These are phyloP conservation scores for Xylariaceae sp. DNA, from an alignment of 2,329 filamentous ascomycete species.

Conservation along the genomic window DNA sequence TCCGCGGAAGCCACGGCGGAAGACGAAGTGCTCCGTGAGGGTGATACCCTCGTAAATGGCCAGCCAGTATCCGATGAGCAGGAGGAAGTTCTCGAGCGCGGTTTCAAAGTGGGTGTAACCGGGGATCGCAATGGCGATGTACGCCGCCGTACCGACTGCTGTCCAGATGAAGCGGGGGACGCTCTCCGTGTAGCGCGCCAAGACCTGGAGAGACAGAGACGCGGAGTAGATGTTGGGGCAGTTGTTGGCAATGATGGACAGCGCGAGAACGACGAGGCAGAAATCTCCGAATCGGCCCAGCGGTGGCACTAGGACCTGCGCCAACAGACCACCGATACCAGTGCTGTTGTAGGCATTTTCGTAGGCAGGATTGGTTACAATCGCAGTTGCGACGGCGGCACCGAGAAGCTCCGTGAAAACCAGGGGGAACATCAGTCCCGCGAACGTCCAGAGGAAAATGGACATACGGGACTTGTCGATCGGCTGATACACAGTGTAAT, in stretches of 20 bases:
- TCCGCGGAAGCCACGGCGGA: constrained; percentile 55
- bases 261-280: constrained; percentile 60
- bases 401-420: constrained; percentile 71
- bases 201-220: constrained; percentile 18
- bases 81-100: constrained; percentile 66
- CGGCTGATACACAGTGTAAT: constrained; percentile 78
- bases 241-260: constrained; percentile 66
- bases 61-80: constrained; percentile 66
- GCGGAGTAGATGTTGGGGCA: constrained; percentile 67
- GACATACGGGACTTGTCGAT: constrained; percentile 51
- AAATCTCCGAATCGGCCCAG: constrained; percentile 67
- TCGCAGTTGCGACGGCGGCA: constrained; percentile 63
- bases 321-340: constrained; percentile 62
- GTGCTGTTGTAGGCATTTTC: constrained; percentile 48
- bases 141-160: constrained; percentile 54
- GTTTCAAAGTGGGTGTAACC: constrained; percentile 61
- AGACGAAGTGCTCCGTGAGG: constrained; percentile 63
- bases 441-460: constrained; percentile 64
- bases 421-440: constrained; percentile 64
- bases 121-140: constrained; percentile 64
- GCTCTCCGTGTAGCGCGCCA: constrained; percentile 31
- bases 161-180: constrained; percentile 67
- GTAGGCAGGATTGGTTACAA: constrained; percentile 50
- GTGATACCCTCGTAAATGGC: constrained; percentile 66
- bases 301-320: constrained; percentile 56